A percentile compares a stretch with the other conserved stretches of the same genome.
Conservation (phyloP, 805 yeast genomes). For the Ascoidea asiatica region DNA sequence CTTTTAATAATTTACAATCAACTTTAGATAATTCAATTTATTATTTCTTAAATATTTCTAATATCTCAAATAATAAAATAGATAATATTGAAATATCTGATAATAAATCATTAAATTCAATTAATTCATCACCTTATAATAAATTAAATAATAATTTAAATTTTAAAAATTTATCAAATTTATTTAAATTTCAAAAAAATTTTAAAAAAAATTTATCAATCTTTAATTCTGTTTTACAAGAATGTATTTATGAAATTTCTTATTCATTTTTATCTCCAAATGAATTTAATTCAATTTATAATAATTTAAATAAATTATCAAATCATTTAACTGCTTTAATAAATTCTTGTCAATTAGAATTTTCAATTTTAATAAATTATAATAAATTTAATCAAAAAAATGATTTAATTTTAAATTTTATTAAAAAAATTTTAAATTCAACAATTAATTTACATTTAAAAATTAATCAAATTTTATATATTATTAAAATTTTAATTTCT, state of each 20-base stretch:
- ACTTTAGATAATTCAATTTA: slow-evolving; percentile 24
- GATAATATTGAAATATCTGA: not conserved
- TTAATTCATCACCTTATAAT: slow-evolving; percentile 12
- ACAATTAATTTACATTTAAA: slow-evolving; percentile 20
- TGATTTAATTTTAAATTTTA: slow-evolving; percentile 17
- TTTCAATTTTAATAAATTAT: slow-evolving; percentile 18
- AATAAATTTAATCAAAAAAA: slow-evolving; percentile 10
- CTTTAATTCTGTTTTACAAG: slow-evolving; percentile 27
- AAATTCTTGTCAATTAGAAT: slow-evolving; percentile 34
- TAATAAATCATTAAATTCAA: slow-evolving; percentile 6
- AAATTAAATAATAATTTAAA: slow-evolving; percentile 5
- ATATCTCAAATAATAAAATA: no score
- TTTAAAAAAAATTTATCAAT: slow-evolving; percentile 20
- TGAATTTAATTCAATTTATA: slow-evolving; percentile 22
- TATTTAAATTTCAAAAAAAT: slow-evolving; percentile 20
- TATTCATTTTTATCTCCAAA: slow-evolving; percentile 32
- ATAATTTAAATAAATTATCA: slow-evolving; percentile 18
- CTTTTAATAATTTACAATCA: slow-evolving; percentile 25
- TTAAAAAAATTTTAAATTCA: slow-evolving; percentile 19
- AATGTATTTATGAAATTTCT: slow-evolving; percentile 34
- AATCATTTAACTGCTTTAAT: slow-evolving; percentile 26
- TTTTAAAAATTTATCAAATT: slow-evolving; percentile 16
- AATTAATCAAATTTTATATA: slow-evolving; percentile 20
- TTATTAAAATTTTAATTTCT: slow-evolving; percentile 21
- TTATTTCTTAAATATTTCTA: slow-evolving; percentile 18